phyloP scores from a whole-genome alignment of 1,284 basidiomycete species.

The Fomes fomentarius region DNA sequence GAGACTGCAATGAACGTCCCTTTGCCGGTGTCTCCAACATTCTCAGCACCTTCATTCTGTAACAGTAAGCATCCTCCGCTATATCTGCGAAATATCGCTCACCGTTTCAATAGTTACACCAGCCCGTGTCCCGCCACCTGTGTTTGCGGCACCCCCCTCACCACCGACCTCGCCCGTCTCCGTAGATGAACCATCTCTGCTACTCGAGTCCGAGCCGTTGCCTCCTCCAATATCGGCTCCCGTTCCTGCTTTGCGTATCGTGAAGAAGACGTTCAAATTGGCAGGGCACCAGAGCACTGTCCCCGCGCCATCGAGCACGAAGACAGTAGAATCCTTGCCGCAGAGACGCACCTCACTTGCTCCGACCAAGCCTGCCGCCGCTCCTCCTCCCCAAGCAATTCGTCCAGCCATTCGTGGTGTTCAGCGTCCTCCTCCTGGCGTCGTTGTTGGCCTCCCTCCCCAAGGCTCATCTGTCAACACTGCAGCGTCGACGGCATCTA shows the following conservation, averaged over 20 bases:
- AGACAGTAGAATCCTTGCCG: not conserved
- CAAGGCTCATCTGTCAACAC: conserved; percentile 5
- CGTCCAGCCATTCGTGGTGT: conserved; percentile 20
- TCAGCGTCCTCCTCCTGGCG: conserved; percentile 19
- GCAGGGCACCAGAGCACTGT: conserved; percentile 16
- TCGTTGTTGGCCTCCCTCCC: conserved; percentile 20
- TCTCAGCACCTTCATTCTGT: conserved; percentile 8
- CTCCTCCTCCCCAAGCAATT: conserved; percentile 1
- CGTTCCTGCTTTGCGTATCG: conserved; percentile 49
- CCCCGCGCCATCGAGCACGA: not conserved
- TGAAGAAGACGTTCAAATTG: conserved; percentile 42
- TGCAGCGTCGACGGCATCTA: conserved; percentile 2
- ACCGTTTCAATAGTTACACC: conserved; percentile 5
- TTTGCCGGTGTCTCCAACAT: conserved; percentile 16
- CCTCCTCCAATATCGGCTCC: conserved; percentile 31
- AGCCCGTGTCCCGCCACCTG: not conserved
- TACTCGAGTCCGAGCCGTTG: conserved; percentile 20
- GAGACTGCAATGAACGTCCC: conserved; percentile 12
- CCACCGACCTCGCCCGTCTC: conserved; percentile 19
- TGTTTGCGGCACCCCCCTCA: conserved; percentile 8
- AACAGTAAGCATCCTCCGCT: conserved; percentile 5
- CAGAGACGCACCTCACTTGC: conserved; percentile 13
- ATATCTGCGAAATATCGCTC: not conserved
- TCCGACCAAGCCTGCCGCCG: not conserved
- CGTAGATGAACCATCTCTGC: conserved; percentile 16